Evolutionary conservation across 1,284 basidiomycete genomes (phyloP).

Genomic region (Phenoliferia sp.): DNA sequence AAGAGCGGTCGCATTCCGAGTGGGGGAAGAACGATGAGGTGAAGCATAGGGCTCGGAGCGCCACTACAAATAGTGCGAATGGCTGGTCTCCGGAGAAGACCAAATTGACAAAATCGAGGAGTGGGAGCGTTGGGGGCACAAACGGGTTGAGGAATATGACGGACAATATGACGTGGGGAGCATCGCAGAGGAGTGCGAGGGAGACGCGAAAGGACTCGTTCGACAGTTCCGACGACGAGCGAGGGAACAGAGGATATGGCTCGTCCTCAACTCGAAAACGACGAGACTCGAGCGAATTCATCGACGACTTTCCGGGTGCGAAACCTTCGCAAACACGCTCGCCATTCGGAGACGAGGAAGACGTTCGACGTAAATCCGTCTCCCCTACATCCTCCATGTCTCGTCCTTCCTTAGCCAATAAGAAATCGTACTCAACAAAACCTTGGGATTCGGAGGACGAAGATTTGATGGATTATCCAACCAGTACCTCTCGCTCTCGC

Average conservation of each 20-base stretch:
- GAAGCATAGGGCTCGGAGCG: not conserved
- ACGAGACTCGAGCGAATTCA: not conserved
- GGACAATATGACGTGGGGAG: constrained; percentile 2
- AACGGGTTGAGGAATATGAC: constrained; percentile 2
- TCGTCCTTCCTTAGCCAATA: not conserved
- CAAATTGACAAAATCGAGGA: constrained; percentile 13
- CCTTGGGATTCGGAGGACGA: constrained; percentile 31
- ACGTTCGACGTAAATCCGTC: not conserved
- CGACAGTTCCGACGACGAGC: constrained; percentile 21
- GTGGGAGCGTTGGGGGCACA: not conserved
- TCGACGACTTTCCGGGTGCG: not conserved
- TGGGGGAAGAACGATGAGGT: not conserved
- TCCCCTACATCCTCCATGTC: not conserved
- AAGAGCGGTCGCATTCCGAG: not conserved
- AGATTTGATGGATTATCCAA: not conserved
- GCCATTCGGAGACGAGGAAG: not conserved
- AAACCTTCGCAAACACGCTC: too few species aligned
- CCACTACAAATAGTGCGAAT: not conserved
- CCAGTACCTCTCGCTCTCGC: not conserved
- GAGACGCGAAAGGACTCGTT: constrained; percentile 13
- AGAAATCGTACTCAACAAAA: constrained; percentile 10
- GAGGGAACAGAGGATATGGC: not conserved
- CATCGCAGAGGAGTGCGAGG: not conserved
- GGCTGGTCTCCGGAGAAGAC: not conserved
- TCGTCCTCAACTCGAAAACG: not conserved